phyloP scores from a whole-genome alignment of 257 asterid species.

The Orobanche coerulescens region DNA sequence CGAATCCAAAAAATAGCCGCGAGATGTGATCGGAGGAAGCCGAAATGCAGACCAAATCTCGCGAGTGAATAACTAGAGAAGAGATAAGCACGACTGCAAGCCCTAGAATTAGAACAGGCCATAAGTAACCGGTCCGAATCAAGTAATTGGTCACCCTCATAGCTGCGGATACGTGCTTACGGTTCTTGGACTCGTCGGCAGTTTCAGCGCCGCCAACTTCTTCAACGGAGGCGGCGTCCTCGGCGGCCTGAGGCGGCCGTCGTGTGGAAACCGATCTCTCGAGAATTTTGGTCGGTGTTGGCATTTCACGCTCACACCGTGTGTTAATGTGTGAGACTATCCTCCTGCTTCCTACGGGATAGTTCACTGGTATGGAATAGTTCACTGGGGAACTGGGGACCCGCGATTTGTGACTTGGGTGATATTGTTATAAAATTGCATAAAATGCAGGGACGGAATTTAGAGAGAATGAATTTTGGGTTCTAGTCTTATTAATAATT shows the following conservation, averaged over 20 bases:
- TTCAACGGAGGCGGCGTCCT: slow-evolving; percentile 27
- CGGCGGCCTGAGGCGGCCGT: slow-evolving; percentile 44
- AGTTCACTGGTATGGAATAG: background rate
- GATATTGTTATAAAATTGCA: too few species aligned
- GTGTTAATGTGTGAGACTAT: slow-evolving; percentile 17
- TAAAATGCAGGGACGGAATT: too few species aligned
- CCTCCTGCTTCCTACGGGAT: slow-evolving; percentile 19
- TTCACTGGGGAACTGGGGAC: too few species aligned
- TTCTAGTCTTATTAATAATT: background rate
- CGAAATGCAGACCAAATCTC: slow-evolving; percentile 58
- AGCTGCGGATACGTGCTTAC: slow-evolving; percentile 40
- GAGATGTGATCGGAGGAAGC: slow-evolving; percentile 52
- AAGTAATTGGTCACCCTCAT: slow-evolving; percentile 41
- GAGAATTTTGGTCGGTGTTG: slow-evolving; percentile 40
- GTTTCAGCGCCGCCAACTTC: slow-evolving; percentile 32
- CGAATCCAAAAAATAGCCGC: slow-evolving; percentile 53
- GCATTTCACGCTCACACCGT: slow-evolving; percentile 24
- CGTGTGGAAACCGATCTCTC: slow-evolving; percentile 62
- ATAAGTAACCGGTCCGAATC: slow-evolving; percentile 49
- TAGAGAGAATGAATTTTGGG: too few species aligned
- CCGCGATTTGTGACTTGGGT: background rate
- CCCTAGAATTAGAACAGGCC: slow-evolving; percentile 49
- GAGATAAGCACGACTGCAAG: slow-evolving; percentile 33
- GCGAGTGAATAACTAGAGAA: slow-evolving; percentile 38
- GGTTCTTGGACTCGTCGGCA: slow-evolving; percentile 63